A percentile compares a stretch with the other conserved stretches of the same genome.
Evolutionary conservation across 2,329 filamentous ascomycete genomes (phyloP).

Genomic region (Xylariomycetidae sp.): DNA sequence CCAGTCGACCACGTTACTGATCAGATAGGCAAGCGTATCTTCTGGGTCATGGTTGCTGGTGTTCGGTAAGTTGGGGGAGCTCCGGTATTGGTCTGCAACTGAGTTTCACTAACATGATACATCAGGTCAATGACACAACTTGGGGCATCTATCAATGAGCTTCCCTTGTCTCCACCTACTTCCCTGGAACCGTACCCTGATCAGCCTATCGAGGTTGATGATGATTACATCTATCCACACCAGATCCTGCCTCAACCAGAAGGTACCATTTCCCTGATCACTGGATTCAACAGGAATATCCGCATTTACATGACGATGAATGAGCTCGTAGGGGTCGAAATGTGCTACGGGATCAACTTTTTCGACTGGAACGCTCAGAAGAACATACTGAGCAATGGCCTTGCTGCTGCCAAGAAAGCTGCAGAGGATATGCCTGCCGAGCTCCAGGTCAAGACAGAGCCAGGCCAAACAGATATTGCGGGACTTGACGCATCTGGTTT

Average conservation of each 20-base stretch:
- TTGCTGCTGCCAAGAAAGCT: conserved; percentile 65
- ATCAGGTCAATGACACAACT: conserved; percentile 71
- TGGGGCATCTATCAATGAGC: conserved; percentile 64
- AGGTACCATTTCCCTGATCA: conserved; percentile 63
- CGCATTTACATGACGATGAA: conserved; percentile 79
- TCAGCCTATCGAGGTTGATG: conserved; percentile 76
- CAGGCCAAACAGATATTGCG: conserved; percentile 25
- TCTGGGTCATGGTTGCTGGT: conserved; percentile 77
- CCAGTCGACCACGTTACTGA: conserved; percentile 66
- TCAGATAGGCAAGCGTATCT: conserved; percentile 72
- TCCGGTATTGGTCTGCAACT: not conserved
- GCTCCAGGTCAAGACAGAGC: conserved; percentile 52
- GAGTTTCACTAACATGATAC: too few relatives aligned
- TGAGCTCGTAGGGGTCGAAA: conserved; percentile 70
- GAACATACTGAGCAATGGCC: conserved; percentile 63
- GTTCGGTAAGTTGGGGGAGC: conserved; percentile 49
- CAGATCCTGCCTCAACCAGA: conserved; percentile 67
- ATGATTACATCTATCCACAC: conserved; percentile 70
- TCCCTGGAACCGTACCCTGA: conserved; percentile 73
- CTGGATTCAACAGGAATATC: conserved; percentile 77
- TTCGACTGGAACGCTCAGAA: conserved; percentile 77
- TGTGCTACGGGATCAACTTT: conserved; percentile 74
- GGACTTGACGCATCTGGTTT: conserved; percentile 40
- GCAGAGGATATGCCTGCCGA: conserved; percentile 65
- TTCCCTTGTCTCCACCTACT: conserved; percentile 73